A percentile compares a stretch with the other conserved stretches of the same genome.
Conservation (phyloP, 129 eudicot genomes). For the Rutidosis leptorrhynchoides region DNA sequence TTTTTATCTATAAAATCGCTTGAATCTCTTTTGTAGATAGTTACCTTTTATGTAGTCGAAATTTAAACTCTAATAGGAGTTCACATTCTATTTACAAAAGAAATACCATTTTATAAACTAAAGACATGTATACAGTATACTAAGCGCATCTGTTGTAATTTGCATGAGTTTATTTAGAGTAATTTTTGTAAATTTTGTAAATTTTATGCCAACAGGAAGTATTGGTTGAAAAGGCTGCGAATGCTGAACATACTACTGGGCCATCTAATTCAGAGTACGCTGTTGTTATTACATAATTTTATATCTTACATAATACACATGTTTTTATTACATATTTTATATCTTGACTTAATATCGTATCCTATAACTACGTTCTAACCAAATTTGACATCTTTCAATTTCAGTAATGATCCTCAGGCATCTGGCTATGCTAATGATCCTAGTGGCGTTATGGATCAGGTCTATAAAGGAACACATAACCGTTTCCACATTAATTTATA, state of each 20-base stretch:
- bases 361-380: constrained; percentile 19
- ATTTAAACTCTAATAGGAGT: not conserved
- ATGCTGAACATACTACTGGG: constrained; percentile 42
- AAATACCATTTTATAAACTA: not conserved
- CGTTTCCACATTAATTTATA: constrained; percentile 5
- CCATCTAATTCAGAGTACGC: constrained; percentile 44
- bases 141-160: not conserved
- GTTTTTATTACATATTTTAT: not conserved
- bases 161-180: not conserved
- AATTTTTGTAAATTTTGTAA: too few relatives aligned
- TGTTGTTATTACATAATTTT: not conserved
- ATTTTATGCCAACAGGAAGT: constrained; percentile 58
- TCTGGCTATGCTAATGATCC: constrained; percentile 43
- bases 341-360: not conserved
- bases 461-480: constrained; percentile 8
- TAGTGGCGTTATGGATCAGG: constrained; percentile 30
- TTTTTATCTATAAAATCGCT: not conserved
- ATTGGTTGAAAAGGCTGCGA: constrained; percentile 59
- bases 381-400: constrained; percentile 23
- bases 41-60: not conserved
- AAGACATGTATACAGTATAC: not conserved
- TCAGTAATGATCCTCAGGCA: constrained; percentile 66
- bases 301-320: not conserved
- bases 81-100: not conserved
- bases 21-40: not conserved